Evolutionary conservation across 2,329 filamentous ascomycete species (phyloP), one percentile per base, ranked within the genome.

Genomic region (Ascochyta fabae): DNA sequence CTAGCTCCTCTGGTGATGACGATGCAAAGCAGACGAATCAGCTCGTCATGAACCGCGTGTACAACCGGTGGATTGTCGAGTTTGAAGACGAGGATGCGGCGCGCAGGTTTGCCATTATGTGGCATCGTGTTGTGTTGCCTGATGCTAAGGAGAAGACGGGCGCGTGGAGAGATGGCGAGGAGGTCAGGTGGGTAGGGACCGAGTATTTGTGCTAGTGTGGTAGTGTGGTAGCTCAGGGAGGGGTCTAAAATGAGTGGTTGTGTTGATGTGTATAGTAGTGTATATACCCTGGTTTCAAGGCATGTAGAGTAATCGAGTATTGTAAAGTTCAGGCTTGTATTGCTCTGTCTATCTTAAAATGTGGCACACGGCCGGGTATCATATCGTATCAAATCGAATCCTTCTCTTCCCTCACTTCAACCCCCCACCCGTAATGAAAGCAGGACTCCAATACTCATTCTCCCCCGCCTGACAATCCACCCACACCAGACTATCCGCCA

Each of bases 381-480:
- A 61, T 56, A 15, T 26, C 8, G 4, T 15, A 12, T 33, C 29
- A 4, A 10, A 10, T 33, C 29, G 4, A 19, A 33, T 33, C 29
- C 29, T 0, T 33, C 29, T 13, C 10, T 5, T 8, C 26, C 13
- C 40, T 23, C 39, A 19, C 31, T 29, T 44, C 39, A 46, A 46
- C 39, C 47, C 29, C 49, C 59, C 15, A 40, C 65, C 24, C n/a
- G 64, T 68, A 15, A 93, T 91, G 58, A 90, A 91, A 0, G 88
- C 87, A 0, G 91, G 91, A 56, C 87, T 91, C 95, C 95, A 99
- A 69, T 97, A 99, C 76, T 98, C 93, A 75, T 88, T 92, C 78
- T 98, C 94, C 8, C 85, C 82, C 31, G 83, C 87, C 78, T 97
- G 92, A 63, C 86, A 86, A 76, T 99, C 95, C 6, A 98, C 87